A percentile compares a stretch with the other conserved stretches of the same genome.
Evolutionary conservation across 2,329 filamentous ascomycete genomes (phyloP).

Genomic region (Nannizzia gypsea): DNA sequence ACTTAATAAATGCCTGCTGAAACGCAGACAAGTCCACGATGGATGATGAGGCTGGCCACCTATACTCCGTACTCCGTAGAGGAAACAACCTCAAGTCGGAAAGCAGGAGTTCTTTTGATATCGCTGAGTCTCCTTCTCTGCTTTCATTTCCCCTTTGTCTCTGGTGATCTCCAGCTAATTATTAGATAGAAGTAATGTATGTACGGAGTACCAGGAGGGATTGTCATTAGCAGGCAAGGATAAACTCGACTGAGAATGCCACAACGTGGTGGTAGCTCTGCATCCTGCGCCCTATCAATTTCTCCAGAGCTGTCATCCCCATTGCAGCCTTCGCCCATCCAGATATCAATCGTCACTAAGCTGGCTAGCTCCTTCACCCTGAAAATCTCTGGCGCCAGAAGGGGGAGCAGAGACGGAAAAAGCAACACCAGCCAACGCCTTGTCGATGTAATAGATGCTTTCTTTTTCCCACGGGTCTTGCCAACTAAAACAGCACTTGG

Average conservation of each 20-base stretch:
- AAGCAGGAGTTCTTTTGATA: background rate
- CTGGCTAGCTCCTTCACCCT: background rate
- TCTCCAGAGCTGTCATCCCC: too few species aligned
- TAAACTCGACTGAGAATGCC: background rate
- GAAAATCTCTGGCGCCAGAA: background rate
- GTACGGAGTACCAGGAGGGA: too few species aligned
- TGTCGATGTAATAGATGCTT: background rate
- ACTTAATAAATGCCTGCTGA: background rate
- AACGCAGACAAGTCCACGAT: background rate
- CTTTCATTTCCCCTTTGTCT: background rate
- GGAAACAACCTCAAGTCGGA: background rate
- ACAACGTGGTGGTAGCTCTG: background rate
- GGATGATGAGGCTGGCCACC: background rate
- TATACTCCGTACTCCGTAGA: too few species aligned
- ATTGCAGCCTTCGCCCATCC: too few species aligned
- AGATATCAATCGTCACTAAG: background rate
- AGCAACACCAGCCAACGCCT: background rate
- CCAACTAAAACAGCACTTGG: conserved; percentile 2
- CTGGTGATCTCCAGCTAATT: too few species aligned
- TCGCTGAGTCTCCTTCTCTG: background rate
- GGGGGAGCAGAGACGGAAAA: background rate
- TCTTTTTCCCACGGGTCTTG: conserved; percentile 1
- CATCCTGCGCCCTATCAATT: background rate
- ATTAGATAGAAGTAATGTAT: too few species aligned
- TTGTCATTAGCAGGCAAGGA: too few species aligned